Percentiles rank a stretch among this genome's conserved stretches.
Evolutionary conservation across 495 filamentous ascomycete genomes (phyloP).

Genomic region (Penicillium mononematosum): DNA sequence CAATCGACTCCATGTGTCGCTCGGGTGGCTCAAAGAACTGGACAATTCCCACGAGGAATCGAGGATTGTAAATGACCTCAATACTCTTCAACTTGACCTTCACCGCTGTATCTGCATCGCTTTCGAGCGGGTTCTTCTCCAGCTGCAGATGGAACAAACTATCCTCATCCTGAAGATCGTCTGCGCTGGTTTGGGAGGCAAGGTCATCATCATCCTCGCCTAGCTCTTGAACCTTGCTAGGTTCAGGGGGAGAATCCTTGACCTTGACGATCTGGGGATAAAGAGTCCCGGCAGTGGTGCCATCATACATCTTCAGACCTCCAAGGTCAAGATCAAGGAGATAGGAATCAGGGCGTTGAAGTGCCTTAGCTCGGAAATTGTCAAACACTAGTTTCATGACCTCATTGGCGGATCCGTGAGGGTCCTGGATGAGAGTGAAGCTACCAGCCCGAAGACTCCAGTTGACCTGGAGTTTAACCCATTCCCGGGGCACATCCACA

Average conservation of each 20-base stretch:
- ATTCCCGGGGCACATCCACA: conserved; percentile 85
- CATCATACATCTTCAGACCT: conserved; percentile 91
- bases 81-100: conserved; percentile 91
- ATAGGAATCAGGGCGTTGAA: conserved; percentile 87
- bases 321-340: conserved; percentile 85
- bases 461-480: conserved; percentile 87
- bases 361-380: conserved; percentile 80
- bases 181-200: conserved; percentile 46
- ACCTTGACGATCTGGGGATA: conserved; percentile 93
- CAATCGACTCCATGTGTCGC: conserved; percentile 96
- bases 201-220: conserved; percentile 61
- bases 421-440: conserved; percentile 86
- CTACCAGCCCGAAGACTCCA: conserved; percentile 86
- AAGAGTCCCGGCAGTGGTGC: conserved; percentile 83
- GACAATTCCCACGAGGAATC: conserved; percentile 81
- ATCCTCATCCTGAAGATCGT: conserved; percentile 63
- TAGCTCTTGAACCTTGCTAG: conserved; percentile 43
- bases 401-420: conserved; percentile 74
- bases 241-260: conserved; percentile 71
- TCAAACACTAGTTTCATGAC: conserved; percentile 91
- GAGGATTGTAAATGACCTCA: conserved; percentile 95
- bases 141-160: conserved; percentile 86
- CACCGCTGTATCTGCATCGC: conserved; percentile 82
- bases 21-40: conserved; percentile 96
- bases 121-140: conserved; percentile 93